Conservation (phyloP, 495 filamentous ascomycete genomes). For the Xylaria acuta region DNA sequence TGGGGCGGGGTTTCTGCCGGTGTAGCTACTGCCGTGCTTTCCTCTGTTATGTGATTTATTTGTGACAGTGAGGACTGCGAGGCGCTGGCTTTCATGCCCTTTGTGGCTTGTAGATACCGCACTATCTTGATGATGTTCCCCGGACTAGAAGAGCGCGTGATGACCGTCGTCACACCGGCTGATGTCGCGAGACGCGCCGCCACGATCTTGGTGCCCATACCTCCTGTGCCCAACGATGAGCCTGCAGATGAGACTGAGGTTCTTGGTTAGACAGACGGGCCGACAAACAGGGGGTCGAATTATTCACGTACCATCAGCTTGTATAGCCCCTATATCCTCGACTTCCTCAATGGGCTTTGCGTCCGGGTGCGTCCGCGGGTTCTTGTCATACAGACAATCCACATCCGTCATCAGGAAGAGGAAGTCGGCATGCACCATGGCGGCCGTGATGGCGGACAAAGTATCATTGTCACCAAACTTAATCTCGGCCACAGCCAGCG, state of each 20-base stretch:
- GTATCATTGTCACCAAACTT: slow-evolving; percentile 99
- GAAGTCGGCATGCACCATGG: slow-evolving; percentile 96
- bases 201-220: slow-evolving; percentile 97
- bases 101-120: slow-evolving; percentile 71
- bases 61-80: slow-evolving; percentile 22
- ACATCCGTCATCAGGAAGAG: slow-evolving; percentile 99
- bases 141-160: slow-evolving; percentile 87
- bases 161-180: slow-evolving; percentile 93
- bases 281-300: not conserved
- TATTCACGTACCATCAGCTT: slow-evolving; percentile 69
- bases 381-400: slow-evolving; percentile 95
- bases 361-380: slow-evolving; percentile 82
- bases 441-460: slow-evolving; percentile 92
- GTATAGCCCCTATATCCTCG: slow-evolving; percentile 82
- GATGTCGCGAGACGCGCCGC: slow-evolving; percentile 92
- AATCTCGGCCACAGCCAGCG: slow-evolving; percentile 94
- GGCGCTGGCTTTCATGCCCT: slow-evolving; percentile 37
- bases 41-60: not conserved
- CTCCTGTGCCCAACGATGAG: slow-evolving; percentile 89
- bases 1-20: slow-evolving; percentile 39
- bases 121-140: slow-evolving; percentile 93
- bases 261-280: slow-evolving; percentile 7
- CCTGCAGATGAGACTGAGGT: slow-evolving; percentile 80
- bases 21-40: slow-evolving; percentile 26
- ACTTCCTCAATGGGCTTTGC: slow-evolving; percentile 92